Evolutionary conservation across 2,329 filamentous ascomycete genomes (phyloP).

Genomic region (Dothistroma septosporum): DNA sequence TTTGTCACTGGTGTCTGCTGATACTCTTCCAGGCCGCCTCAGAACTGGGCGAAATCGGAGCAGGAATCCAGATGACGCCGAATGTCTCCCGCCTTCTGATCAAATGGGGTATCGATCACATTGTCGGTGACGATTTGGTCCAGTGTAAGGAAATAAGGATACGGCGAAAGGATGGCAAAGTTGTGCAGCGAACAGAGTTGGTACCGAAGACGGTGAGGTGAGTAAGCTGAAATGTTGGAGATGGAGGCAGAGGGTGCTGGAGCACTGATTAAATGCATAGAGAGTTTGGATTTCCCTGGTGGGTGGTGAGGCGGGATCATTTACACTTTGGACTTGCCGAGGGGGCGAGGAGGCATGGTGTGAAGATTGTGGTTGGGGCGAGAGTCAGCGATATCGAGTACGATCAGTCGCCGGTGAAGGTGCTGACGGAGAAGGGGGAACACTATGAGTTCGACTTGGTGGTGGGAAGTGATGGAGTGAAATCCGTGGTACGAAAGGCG

Average conservation of each 20-base stretch:
- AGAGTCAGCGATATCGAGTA: slow-evolving; percentile 35
- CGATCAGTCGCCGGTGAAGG: slow-evolving; percentile 26
- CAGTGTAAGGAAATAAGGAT: slow-evolving; percentile 39
- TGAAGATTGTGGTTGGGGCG: slow-evolving; percentile 36
- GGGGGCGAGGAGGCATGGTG: slow-evolving; percentile 38
- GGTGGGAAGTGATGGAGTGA: slow-evolving; percentile 28
- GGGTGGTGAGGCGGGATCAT: slow-evolving; percentile 47
- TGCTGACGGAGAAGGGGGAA: slow-evolving; percentile 28
- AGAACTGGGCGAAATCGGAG: slow-evolving; percentile 36
- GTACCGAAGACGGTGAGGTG: slow-evolving; percentile 22
- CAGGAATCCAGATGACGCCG: slow-evolving; percentile 26
- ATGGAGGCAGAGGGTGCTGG: too few species aligned
- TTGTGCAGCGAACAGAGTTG: slow-evolving; percentile 26
- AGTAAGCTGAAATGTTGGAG: too few species aligned
- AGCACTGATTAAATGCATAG: slow-evolving; percentile 6
- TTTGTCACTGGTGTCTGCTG: background rate
- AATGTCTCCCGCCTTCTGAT: slow-evolving; percentile 40
- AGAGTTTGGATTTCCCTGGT: slow-evolving; percentile 38
- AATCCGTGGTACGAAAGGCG: slow-evolving; percentile 33
- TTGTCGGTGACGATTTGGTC: slow-evolving; percentile 43
- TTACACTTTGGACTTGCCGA: slow-evolving; percentile 43
- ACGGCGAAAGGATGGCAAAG: slow-evolving; percentile 37
- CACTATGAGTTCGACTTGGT: slow-evolving; percentile 24
- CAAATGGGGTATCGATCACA: slow-evolving; percentile 37
- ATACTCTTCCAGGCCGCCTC: slow-evolving; percentile 23